Evolutionary conservation across 495 filamentous ascomycete species (phyloP).

Genomic region (Tirmania nivea): DNA sequence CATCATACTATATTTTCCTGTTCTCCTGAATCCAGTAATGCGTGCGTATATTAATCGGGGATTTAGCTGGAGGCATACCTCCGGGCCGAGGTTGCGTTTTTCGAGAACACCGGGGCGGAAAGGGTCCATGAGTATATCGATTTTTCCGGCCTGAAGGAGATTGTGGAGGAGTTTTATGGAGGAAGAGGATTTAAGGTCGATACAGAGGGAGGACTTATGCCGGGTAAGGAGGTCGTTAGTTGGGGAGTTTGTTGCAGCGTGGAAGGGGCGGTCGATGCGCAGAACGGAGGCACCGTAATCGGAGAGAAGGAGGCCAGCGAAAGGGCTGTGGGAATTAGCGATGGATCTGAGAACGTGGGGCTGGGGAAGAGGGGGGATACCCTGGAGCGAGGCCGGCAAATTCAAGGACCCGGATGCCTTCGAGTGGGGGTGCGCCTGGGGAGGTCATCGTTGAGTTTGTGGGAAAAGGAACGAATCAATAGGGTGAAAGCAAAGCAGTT

Average conservation of each 20-base stretch:
- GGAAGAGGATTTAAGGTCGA: constrained; percentile 48
- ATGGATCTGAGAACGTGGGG: constrained; percentile 43
- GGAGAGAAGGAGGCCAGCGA: constrained; percentile 68
- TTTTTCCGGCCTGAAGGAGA: constrained; percentile 30
- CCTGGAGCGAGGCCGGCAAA: constrained; percentile 79
- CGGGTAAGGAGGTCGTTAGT: constrained; percentile 51
- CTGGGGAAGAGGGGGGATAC: constrained; percentile 18
- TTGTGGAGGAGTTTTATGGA: constrained; percentile 42
- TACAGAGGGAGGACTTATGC: constrained; percentile 51
- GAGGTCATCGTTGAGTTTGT: constrained; percentile 21
- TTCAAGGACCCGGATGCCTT: constrained; percentile 63
- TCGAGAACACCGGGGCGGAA: constrained; percentile 82
- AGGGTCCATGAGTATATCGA: constrained; percentile 73
- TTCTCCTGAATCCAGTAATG: constrained; percentile 72
- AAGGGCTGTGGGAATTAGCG: constrained; percentile 47
- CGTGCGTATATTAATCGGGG: constrained; percentile 62
- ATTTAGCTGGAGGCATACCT: constrained; percentile 39
- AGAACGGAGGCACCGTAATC: constrained; percentile 77
- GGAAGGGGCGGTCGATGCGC: constrained; percentile 50
- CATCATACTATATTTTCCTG: constrained; percentile 67
- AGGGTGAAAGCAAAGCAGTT: no score
- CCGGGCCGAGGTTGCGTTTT: constrained; percentile 52
- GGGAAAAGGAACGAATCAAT: neutral
- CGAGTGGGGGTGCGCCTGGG: constrained; percentile 35
- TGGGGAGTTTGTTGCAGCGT: constrained; percentile 17